A percentile compares a stretch with the other conserved stretches of the same genome.
These are phyloP conservation scores for Raffaelea deltoideospora DNA, from an alignment of 2,329 filamentous ascomycete species.

Conservation along the genomic window DNA sequence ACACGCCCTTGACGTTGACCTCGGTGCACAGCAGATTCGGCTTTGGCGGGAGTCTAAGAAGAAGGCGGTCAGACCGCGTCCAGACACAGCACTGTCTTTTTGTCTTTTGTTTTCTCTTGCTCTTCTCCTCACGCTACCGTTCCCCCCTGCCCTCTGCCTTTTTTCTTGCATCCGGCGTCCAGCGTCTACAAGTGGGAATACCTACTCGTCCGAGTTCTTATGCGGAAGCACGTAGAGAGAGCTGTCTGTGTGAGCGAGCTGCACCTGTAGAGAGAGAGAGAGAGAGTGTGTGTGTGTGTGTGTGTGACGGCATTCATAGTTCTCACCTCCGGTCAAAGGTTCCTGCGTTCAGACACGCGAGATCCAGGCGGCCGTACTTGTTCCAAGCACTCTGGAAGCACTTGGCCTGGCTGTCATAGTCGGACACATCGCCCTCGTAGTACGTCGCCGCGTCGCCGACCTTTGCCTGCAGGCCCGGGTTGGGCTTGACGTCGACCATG, in stretches of 20 bases:
- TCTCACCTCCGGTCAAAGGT: background rate
- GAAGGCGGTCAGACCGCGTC: background rate
- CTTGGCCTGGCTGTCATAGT: background rate
- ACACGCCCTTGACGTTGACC: conserved; percentile 33
- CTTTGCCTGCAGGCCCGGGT: background rate
- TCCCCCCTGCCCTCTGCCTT: no score
- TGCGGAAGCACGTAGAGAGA: background rate
- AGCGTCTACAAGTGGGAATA: no score
- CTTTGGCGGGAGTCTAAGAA: conserved; percentile 11
- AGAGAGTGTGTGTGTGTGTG: no score
- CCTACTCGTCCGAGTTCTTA: background rate
- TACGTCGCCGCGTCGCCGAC: background rate
- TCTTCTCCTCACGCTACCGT: no score
- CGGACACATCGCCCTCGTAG: background rate
- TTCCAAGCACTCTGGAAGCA: background rate
- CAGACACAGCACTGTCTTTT: no score
- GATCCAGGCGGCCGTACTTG: background rate
- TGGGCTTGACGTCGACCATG: background rate
- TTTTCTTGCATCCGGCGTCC: no score
- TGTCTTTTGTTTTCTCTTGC: no score
- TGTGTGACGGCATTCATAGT: no score
- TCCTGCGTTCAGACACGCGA: background rate
- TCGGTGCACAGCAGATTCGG: conserved; percentile 30
- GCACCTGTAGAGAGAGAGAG: background rate
- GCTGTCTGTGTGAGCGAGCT: background rate